phyloP scores from a whole-genome alignment of 1,284 basidiomycete genomes.

The Psilocybe mexicana region DNA sequence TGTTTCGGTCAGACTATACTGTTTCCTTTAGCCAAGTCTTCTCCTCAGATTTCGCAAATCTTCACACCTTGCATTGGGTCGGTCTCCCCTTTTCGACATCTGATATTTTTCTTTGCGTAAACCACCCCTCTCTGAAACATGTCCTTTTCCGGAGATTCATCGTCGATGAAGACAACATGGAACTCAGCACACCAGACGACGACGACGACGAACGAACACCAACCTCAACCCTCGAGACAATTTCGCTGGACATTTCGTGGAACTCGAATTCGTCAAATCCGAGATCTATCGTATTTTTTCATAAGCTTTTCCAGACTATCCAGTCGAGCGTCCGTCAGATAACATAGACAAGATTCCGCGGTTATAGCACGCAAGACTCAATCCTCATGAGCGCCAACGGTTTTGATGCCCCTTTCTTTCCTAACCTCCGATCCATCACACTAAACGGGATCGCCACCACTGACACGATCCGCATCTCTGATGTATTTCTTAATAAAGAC shows the following conservation, averaged over 20 bases:
- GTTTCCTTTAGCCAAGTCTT: conserved; percentile 10
- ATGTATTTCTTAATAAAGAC: conserved; percentile 19
- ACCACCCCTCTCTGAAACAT: conserved; percentile 23
- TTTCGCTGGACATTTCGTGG: neutral
- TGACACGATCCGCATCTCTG: conserved; percentile 17
- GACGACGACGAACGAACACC: neutral
- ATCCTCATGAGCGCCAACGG: conserved; percentile 5
- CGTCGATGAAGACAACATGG: conserved; percentile 5
- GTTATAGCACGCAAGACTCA: neutral
- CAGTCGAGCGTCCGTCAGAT: neutral
- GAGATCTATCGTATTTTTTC: neutral
- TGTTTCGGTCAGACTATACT: neutral
- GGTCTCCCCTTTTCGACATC: conserved; percentile 12
- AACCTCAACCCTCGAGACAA: neutral
- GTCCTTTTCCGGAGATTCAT: conserved; percentile 19
- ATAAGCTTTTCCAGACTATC: neutral
- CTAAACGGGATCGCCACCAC: conserved; percentile 20
- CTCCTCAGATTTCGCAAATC: conserved; percentile 22
- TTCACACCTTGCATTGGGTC: conserved; percentile 29
- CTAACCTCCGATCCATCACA: conserved; percentile 20
- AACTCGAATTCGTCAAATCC: neutral
- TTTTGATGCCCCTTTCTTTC: conserved; percentile 13
- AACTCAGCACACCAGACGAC: neutral
- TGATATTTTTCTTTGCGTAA: conserved; percentile 16
- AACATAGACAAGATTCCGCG: neutral